Percentiles rank a stretch among this genome's conserved stretches.
These are phyloP conservation scores for Leccinum incarnatum DNA, from an alignment of 768 basidiomycete species.

Conservation along the genomic window DNA sequence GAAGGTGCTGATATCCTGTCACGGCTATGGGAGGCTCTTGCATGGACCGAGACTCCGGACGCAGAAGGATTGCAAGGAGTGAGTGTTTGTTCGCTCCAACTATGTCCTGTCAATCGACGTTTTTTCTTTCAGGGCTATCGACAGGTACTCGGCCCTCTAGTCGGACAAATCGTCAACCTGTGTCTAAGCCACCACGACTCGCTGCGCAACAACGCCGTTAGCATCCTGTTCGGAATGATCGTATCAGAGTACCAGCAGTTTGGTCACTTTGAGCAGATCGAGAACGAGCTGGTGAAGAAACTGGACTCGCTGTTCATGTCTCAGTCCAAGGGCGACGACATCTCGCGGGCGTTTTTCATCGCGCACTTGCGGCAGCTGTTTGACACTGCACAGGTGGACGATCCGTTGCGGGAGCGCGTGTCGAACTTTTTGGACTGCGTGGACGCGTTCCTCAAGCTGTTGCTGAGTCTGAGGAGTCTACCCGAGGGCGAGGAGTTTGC, in stretches of 20 bases:
- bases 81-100: constrained; percentile 26
- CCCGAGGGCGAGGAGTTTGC: constrained; percentile 93
- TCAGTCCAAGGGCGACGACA: constrained; percentile 86
- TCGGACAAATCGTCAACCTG: constrained; percentile 86
- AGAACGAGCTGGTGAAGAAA: constrained; percentile 88
- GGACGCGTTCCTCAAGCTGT: constrained; percentile 87
- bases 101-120: background rate
- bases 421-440: constrained; percentile 84
- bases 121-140: constrained; percentile 67
- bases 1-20: constrained; percentile 82
- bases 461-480: constrained; percentile 82
- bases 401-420: constrained; percentile 73
- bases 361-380: constrained; percentile 88
- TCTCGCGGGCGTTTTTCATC: constrained; percentile 91
- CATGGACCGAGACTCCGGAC: constrained; percentile 65
- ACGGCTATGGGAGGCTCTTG: constrained; percentile 83
- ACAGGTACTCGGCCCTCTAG: constrained; percentile 74
- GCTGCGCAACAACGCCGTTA: constrained; percentile 84
- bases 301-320: constrained; percentile 92
- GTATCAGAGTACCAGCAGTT: constrained; percentile 85
- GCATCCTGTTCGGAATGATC: constrained; percentile 95
- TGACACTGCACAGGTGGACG: constrained; percentile 78
- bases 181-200: constrained; percentile 95
- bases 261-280: constrained; percentile 83
- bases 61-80: constrained; percentile 60